Evolutionary conservation across 225 moss, liverwort and hornwort genomes (phyloP).

Genomic region (Physcomitrellopsis africana): DNA sequence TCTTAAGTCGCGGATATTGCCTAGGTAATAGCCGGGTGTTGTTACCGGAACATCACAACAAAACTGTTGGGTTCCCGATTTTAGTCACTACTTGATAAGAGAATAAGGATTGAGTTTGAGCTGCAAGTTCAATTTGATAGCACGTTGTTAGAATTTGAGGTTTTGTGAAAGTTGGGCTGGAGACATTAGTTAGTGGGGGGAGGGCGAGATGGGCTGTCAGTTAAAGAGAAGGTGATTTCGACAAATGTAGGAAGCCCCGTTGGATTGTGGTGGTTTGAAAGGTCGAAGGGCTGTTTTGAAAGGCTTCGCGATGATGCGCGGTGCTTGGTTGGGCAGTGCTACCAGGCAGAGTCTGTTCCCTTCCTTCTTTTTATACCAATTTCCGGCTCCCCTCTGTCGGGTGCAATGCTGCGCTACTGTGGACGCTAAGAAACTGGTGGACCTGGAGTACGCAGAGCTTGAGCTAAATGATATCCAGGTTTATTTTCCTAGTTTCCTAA

Average conservation of each 20-base stretch:
- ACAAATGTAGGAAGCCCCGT: not conserved
- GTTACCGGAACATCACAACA: no score
- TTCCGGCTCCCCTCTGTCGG: constrained; percentile 21
- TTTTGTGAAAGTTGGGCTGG: not conserved
- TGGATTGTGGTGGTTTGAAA: not conserved
- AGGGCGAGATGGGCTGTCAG: not conserved
- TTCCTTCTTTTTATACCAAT: constrained; percentile 19
- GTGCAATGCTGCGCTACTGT: constrained; percentile 46
- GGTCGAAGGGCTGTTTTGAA: not conserved
- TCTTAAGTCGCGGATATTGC: not conserved
- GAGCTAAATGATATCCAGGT: constrained; percentile 53
- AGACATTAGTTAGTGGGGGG: not conserved
- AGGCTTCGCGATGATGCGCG: constrained; percentile 34
- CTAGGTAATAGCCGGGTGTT: not conserved
- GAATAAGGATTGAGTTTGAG: not conserved
- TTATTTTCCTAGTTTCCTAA: not conserved
- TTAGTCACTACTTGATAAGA: not conserved
- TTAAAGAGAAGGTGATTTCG: not conserved
- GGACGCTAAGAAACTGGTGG: constrained; percentile 49
- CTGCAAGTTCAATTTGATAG: not conserved
- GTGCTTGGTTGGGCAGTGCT: constrained; percentile 42
- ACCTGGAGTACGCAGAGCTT: constrained; percentile 76
- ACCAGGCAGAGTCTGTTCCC: constrained; percentile 35
- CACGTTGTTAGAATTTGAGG: not conserved
- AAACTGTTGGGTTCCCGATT: not conserved